Conservation (phyloP, 441 rosid species). For the Geranium incanum region DNA sequence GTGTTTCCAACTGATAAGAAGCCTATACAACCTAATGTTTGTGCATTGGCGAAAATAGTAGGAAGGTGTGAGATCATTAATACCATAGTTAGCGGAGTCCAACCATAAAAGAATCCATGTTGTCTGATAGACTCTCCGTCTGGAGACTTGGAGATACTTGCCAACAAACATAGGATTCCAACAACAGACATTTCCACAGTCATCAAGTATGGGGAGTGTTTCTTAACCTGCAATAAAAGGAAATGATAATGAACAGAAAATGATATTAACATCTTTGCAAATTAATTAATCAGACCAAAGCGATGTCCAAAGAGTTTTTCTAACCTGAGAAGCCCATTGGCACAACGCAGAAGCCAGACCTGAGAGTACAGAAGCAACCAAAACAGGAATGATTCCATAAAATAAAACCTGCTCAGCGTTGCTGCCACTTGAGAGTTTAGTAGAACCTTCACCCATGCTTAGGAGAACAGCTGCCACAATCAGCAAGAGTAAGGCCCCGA, state of each 20-base stretch:
- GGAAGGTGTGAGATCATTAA: slow-evolving; percentile 24
- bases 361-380: slow-evolving; percentile 89
- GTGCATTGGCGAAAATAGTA: not conserved
- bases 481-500: slow-evolving; percentile 74
- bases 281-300: not conserved
- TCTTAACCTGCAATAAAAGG: slow-evolving; percentile 57
- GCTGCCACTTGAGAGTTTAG: slow-evolving; percentile 42
- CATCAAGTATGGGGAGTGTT: slow-evolving; percentile 91
- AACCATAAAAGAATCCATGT: slow-evolving; percentile 81
- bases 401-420: slow-evolving; percentile 60
- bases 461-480: slow-evolving; percentile 85
- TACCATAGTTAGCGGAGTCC: slow-evolving; percentile 81
- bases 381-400: slow-evolving; percentile 84
- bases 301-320: slow-evolving; percentile 10
- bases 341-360: slow-evolving; percentile 95
- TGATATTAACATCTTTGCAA: not conserved
- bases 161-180: slow-evolving; percentile 84
- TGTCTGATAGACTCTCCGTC: slow-evolving; percentile 84
- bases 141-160: slow-evolving; percentile 75
- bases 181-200: slow-evolving; percentile 92
- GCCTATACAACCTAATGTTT: not conserved
- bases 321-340: slow-evolving; percentile 99
- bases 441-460: slow-evolving; percentile 92
- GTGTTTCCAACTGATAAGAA: not conserved
- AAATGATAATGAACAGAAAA: slow-evolving; percentile 7